Base-by-base conservation (phyloP, 768 basidiomycete genomes). In the Pulveroboletus sp. region DNA sequence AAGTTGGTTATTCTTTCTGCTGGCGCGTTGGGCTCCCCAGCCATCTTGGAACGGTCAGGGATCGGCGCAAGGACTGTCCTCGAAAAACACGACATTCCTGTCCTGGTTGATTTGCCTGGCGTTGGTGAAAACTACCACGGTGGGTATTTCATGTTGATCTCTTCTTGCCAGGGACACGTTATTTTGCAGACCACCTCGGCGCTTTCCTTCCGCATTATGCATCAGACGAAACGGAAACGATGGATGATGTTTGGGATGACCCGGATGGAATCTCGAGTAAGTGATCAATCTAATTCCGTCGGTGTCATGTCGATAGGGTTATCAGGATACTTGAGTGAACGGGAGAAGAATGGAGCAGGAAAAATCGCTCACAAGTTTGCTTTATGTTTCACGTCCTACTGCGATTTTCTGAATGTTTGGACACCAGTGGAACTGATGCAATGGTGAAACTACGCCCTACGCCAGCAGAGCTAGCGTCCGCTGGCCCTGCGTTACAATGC, bases 61-160 rank as follows among this genome's bases (percentile, higher is more conserved):
- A 84, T 94, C 45, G 90, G 90, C 3, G 72, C 76, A 1, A 55
- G 61, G 3, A 60, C 66, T 1, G 53, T 84, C 8, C 69, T 90
- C 27, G 58, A 75, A 38, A 68, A 67, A 40, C 62, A 76, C 43
- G 72, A 69, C 3, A 72, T 90, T 35, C 51, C 59, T 8, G 67
- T 74, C 45, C 38, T 79, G 10, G 74, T 86, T 10, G 81, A 89
- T 45, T 76, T 90, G 8, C 87, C 87, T 6, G 86, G 84, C 8
- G 89, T 94, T 0, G 89, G 90, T 11, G 83, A 85, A 59, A 79
- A 88, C 53, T 81, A 78, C 43, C 72, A 75, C 53, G 81, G 80
- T 77, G 43, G 33, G 65, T 55, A 13, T 17, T 0, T 0, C 21
- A 5, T 1, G 3, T 5, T 4, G 2, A 5, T 2, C 3, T 6